These are phyloP conservation scores for Cymbopogon flexuosus DNA, from an alignment of 202 grass and related monocot genomes.

Conservation along the genomic window DNA sequence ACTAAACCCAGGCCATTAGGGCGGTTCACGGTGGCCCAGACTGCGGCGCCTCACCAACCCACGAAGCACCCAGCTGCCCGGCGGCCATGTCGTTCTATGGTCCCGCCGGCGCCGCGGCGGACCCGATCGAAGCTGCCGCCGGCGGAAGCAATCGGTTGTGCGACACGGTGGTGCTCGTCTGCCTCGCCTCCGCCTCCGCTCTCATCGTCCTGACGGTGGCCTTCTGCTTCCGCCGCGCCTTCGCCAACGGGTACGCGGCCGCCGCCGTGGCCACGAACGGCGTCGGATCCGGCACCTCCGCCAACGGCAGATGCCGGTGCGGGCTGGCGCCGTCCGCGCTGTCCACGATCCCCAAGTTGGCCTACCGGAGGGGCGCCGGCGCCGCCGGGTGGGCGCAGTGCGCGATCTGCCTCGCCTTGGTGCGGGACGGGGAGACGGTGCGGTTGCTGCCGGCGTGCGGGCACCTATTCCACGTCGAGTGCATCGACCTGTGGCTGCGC, in stretches of 20 bases:
- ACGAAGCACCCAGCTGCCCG: background rate
- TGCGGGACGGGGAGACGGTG: slow-evolving; percentile 43
- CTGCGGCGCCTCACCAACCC: background rate
- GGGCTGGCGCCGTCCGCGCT: slow-evolving; percentile 31
- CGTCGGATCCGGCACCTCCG: background rate
- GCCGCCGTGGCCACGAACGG: background rate
- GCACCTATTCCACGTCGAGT: slow-evolving; percentile 53
- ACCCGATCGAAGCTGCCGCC: background rate
- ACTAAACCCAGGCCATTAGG: background rate
- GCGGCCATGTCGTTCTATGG: slow-evolving; percentile 32
- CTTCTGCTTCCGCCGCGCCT: slow-evolving; percentile 36
- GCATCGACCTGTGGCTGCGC: slow-evolving; percentile 48
- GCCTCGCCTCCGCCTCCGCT: slow-evolving; percentile 27
- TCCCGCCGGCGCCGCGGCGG: background rate
- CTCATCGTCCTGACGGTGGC: slow-evolving; percentile 30
- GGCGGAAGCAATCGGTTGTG: slow-evolving; percentile 9
- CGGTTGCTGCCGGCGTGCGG: slow-evolving; percentile 47
- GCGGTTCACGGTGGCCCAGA: slow-evolving; percentile 7
- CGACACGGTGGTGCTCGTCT: slow-evolving; percentile 42
- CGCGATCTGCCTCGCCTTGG: slow-evolving; percentile 40
- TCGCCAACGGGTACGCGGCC: background rate
- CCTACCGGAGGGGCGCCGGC: slow-evolving; percentile 20
- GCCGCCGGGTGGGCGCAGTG: slow-evolving; percentile 41
- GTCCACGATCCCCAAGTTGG: slow-evolving; percentile 30
- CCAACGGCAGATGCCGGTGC: background rate